Evolutionary conservation across 2,329 filamentous ascomycete species (phyloP).

Genomic region (Xylaria sp.): DNA sequence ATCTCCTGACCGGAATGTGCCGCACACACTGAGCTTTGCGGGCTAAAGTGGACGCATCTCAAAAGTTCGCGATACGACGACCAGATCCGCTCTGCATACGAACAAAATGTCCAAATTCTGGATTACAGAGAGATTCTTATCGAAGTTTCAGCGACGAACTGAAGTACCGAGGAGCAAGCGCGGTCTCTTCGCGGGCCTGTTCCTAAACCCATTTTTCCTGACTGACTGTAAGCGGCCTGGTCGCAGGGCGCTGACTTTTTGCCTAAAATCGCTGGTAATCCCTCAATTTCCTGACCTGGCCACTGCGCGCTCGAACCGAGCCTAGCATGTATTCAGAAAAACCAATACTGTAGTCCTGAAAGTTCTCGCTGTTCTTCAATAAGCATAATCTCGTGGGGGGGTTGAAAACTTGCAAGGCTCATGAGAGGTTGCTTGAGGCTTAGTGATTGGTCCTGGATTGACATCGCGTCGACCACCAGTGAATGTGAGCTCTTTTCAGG

Average conservation of each 20-base stretch:
- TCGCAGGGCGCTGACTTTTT: slow-evolving; percentile 44
- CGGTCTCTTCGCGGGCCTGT: slow-evolving; percentile 21
- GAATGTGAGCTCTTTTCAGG: not conserved
- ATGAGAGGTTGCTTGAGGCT: slow-evolving; percentile 5
- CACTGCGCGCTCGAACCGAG: slow-evolving; percentile 7
- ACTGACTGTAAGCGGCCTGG: slow-evolving; percentile 32
- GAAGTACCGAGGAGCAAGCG: slow-evolving; percentile 14
- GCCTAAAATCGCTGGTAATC: slow-evolving; percentile 46
- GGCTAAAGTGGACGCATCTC: slow-evolving; percentile 25
- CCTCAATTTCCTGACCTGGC: slow-evolving; percentile 36
- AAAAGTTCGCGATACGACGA: slow-evolving; percentile 11
- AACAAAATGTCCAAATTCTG: not conserved
- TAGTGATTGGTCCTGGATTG: slow-evolving; percentile 3
- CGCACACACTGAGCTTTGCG: slow-evolving; percentile 12
- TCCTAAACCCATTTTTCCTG: slow-evolving; percentile 36
- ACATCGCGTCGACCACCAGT: not conserved
- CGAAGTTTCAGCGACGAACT: not conserved
- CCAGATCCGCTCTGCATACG: slow-evolving; percentile 16
- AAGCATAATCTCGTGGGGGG: not conserved
- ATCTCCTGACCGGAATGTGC: slow-evolving; percentile 23
- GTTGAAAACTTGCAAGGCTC: slow-evolving; percentile 6
- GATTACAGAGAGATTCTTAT: slow-evolving; percentile 6
- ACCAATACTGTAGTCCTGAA: not conserved
- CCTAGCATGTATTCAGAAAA: not conserved
- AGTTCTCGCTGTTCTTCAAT: not conserved